Base-by-base conservation (phyloP, 306 rosid species). In the Calophaca sinica region DNA sequence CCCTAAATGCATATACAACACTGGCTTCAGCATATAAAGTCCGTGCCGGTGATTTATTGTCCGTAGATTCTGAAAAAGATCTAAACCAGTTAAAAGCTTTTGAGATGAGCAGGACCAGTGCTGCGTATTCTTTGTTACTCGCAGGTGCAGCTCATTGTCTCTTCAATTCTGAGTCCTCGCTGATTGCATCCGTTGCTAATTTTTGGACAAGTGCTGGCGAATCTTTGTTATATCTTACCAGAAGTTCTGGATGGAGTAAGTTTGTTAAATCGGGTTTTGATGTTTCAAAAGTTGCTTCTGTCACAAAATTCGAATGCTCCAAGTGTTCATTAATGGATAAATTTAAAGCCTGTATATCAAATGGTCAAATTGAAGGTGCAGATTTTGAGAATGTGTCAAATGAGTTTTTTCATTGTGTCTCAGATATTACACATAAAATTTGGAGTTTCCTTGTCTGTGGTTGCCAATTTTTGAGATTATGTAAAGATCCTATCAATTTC, bases 151-250 rank as follows among this genome's bases (percentile, higher is more conserved):
- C 89, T 61, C 91, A 93, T 68, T 87, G 87, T 82, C 90, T 93
- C 57, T 88, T 90, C 77, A 74, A 20, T 9, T 84, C 76, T 14
- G 98, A 93, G 76, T 60, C 96, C 62, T 87, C 96, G 42, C 70
- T 93, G 41, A 81, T 87, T 55, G 87, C 85, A 41, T 80, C 90
- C 9, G 89, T 79, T 66, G 88, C 96, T 36, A 86, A 86, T 70
- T 93, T 82, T 80, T 93, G 93, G 96, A 75, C 36, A 0, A 80
- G 78, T 62, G 89, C 94, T 7, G 98, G 98, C 35, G 98, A 88
- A 63, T 88, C 96, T 29, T 80, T 87, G 83, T 58, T 90, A 73
- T 78, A 48, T 62, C 88, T 88, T 54, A 74, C 76, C 61, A 81
- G 74, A 82, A 87, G 80, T 82, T 63, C 88, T 5, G 65, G 57